A percentile compares a stretch with the other conserved stretches of the same genome.
These are phyloP conservation scores for Saccharomycopsis guyanensis DNA, from an alignment of 805 yeast genomes.

Conservation along the genomic window DNA sequence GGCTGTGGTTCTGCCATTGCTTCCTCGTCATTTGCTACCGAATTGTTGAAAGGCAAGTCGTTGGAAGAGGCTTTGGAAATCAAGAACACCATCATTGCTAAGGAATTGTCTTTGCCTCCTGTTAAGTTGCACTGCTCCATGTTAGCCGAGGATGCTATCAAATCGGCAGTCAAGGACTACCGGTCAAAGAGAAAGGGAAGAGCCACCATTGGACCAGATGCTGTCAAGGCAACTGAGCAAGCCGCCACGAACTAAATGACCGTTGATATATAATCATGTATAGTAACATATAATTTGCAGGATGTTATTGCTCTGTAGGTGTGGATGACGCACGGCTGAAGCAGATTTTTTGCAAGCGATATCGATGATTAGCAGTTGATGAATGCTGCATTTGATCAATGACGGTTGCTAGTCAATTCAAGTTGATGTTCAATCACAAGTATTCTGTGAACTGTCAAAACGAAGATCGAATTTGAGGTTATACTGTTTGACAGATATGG, in stretches of 20 bases:
- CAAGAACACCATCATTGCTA: constrained; percentile 91
- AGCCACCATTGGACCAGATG: constrained; percentile 20
- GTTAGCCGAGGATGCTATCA: constrained; percentile 98
- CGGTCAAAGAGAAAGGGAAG: constrained; percentile 56
- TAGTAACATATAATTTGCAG: no score
- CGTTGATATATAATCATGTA: no score
- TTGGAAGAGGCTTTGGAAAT: constrained; percentile 88
- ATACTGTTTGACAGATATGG: no score
- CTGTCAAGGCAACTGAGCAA: constrained; percentile 7
- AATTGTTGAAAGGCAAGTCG: constrained; percentile 88
- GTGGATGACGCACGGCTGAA: no score
- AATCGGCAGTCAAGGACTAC: constrained; percentile 94
- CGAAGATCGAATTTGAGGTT: no score
- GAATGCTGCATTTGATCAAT: no score
- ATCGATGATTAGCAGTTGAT: no score
- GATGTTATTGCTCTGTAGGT: no score
- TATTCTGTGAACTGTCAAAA: no score
- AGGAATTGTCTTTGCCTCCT: constrained; percentile 91
- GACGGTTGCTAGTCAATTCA: no score
- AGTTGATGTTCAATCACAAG: no score
- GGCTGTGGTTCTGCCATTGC: constrained; percentile 99
- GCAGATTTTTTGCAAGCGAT: no score
- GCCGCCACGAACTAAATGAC: background rate
- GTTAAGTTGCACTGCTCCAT: constrained; percentile 96
- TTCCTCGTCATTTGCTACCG: constrained; percentile 90